phyloP scores from a whole-genome alignment of 2,329 filamentous ascomycete species.

The Hymenoscyphus linearis region DNA sequence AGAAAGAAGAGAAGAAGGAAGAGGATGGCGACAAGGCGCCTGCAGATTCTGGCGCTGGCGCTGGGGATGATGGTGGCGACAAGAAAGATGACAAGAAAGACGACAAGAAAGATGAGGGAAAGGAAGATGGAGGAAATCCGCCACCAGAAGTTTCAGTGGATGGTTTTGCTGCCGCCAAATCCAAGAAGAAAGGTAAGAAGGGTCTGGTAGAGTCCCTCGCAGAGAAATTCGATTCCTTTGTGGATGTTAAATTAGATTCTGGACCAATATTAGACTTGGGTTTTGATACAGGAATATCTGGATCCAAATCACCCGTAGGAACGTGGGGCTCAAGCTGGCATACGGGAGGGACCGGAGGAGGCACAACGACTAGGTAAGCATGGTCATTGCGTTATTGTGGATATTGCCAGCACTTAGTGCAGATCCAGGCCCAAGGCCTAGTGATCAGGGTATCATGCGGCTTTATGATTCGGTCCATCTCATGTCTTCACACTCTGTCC shows the following conservation, averaged over 20 bases:
- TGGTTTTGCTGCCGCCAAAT: constrained; percentile 40
- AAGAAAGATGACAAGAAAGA: constrained; percentile 32
- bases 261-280: constrained; percentile 53
- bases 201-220: constrained; percentile 36
- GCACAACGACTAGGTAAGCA: constrained; percentile 24
- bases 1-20: constrained; percentile 42
- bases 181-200: constrained; percentile 58
- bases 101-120: constrained; percentile 33
- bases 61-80: constrained; percentile 33
- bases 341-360: constrained; percentile 34
- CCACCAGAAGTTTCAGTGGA: constrained; percentile 48
- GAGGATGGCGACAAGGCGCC: constrained; percentile 33
- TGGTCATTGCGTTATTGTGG: not conserved
- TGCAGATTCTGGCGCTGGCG: constrained; percentile 31
- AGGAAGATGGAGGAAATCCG: constrained; percentile 34
- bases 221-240: constrained; percentile 48
- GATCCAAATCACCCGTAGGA: constrained; percentile 44
- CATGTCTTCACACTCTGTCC: not conserved
- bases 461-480: not conserved
- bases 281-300: constrained; percentile 42
- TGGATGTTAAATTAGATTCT: constrained; percentile 64
- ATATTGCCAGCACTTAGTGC: not conserved
- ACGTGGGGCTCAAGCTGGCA: constrained; percentile 57
- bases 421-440: not conserved
- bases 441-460: not conserved